A percentile compares a stretch with the other conserved stretches of the same genome.
These are phyloP conservation scores for Halophytophthora polymorphica DNA, from an alignment of 352 stramenopile species.

Conservation along the genomic window DNA sequence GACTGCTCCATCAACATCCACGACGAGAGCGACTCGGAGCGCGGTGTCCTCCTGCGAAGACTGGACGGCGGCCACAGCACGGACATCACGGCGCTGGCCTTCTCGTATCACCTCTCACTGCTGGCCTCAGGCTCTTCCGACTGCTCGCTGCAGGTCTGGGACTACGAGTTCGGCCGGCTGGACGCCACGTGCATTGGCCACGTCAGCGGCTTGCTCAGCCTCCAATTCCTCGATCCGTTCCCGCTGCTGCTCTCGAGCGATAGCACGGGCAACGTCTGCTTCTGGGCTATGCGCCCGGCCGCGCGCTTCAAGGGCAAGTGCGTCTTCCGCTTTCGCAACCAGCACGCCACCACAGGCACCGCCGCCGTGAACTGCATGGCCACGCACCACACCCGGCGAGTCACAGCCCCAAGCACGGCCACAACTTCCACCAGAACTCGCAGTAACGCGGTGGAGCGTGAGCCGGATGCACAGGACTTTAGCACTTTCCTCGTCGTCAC, in stretches of 20 bases:
- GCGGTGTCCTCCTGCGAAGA: slow-evolving; percentile 68
- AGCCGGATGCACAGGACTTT: slow-evolving; percentile 24
- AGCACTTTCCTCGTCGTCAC: slow-evolving; percentile 54
- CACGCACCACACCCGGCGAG: slow-evolving; percentile 23
- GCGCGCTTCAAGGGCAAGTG: slow-evolving; percentile 67
- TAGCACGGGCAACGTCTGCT: slow-evolving; percentile 63
- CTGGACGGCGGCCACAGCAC: slow-evolving; percentile 65
- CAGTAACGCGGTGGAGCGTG: slow-evolving; percentile 17
- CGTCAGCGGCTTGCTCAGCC: slow-evolving; percentile 56
- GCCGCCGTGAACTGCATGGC: slow-evolving; percentile 49
- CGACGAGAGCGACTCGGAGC: slow-evolving; percentile 82
- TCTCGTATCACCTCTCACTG: slow-evolving; percentile 72
- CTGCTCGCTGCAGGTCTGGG: slow-evolving; percentile 73
- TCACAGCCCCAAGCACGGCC: background rate
- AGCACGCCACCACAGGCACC: slow-evolving; percentile 32
- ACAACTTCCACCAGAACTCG: background rate
- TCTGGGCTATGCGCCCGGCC: slow-evolving; percentile 71
- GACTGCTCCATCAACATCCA: slow-evolving; percentile 81
- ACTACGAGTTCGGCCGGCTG: slow-evolving; percentile 86
- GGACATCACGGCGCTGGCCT: slow-evolving; percentile 79
- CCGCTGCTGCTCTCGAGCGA: slow-evolving; percentile 70
- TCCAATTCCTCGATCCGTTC: slow-evolving; percentile 74
- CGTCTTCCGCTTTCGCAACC: slow-evolving; percentile 70
- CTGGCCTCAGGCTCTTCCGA: slow-evolving; percentile 75
- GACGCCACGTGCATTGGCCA: slow-evolving; percentile 72